These are phyloP conservation scores for Agaricus sinodeliciosus DNA, from an alignment of 768 basidiomycete species.

Conservation along the genomic window DNA sequence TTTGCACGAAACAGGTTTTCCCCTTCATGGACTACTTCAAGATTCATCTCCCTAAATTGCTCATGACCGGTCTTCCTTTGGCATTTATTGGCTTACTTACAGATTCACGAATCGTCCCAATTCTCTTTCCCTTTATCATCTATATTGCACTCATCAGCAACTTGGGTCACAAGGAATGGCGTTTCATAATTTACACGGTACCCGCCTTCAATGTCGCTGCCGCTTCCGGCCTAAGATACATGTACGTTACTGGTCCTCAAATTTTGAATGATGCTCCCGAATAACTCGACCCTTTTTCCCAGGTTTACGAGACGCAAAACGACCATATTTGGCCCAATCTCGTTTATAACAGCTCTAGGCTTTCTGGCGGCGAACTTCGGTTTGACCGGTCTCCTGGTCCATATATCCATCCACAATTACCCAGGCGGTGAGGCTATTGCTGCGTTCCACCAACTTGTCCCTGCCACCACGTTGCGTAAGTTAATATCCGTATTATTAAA, in stretches of 20 bases:
- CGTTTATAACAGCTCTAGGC: slow-evolving; percentile 37
- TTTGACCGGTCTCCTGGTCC: slow-evolving; percentile 45
- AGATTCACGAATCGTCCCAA: slow-evolving; percentile 42
- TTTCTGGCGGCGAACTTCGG: slow-evolving; percentile 48
- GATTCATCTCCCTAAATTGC: slow-evolving; percentile 67
- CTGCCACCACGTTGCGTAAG: slow-evolving; percentile 17
- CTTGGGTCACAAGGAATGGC: slow-evolving; percentile 95
- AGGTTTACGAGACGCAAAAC: slow-evolving; percentile 47
- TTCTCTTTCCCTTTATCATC: slow-evolving; percentile 43
- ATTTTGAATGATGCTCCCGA: background rate
- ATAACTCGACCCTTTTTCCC: background rate
- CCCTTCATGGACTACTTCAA: slow-evolving; percentile 64
- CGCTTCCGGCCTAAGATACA: slow-evolving; percentile 51
- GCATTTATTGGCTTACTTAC: slow-evolving; percentile 42
- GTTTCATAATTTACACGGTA: slow-evolving; percentile 86
- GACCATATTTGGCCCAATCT: slow-evolving; percentile 35
- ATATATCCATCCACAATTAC: slow-evolving; percentile 71
- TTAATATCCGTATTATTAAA: background rate
- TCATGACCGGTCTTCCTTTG: slow-evolving; percentile 59
- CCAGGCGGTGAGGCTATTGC: slow-evolving; percentile 78
- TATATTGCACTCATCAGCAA: slow-evolving; percentile 64
- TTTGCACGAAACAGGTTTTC: slow-evolving; percentile 43
- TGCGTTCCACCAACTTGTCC: slow-evolving; percentile 49
- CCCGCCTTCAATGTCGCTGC: slow-evolving; percentile 79
- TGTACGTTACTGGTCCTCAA: slow-evolving; percentile 41